Conservation (phyloP, 2,329 filamentous ascomycete species). For the Nemania sp. region DNA sequence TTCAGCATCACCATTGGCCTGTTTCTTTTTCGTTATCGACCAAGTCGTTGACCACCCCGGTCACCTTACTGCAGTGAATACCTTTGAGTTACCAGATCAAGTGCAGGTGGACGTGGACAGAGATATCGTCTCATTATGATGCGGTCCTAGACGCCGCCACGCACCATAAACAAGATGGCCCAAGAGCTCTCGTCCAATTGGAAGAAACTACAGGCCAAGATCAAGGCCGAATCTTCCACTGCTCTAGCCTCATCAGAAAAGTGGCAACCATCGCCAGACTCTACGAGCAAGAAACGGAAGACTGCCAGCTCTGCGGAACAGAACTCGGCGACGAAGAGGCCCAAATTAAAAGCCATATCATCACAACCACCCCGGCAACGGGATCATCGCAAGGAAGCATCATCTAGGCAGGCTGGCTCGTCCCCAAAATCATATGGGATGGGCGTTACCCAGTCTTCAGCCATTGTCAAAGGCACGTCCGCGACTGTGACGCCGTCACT, state of each 20-base stretch:
- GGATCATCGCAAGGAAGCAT: constrained; percentile 15
- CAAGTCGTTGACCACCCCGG: not conserved
- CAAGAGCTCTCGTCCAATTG: constrained; percentile 69
- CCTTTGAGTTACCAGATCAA: constrained; percentile 2
- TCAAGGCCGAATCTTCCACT: constrained; percentile 53
- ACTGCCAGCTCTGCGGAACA: constrained; percentile 10
- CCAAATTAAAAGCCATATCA: not conserved
- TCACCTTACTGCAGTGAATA: not conserved
- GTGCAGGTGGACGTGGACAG: not conserved
- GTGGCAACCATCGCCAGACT: constrained; percentile 11
- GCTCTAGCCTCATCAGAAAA: constrained; percentile 26
- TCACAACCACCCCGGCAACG: constrained; percentile 8
- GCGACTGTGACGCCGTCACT: constrained; percentile 57
- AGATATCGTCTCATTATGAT: constrained; percentile 1
- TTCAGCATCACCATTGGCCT: no score
- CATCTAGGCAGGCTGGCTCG: constrained; percentile 20
- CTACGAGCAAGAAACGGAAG: constrained; percentile 28
- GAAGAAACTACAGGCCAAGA: constrained; percentile 73
- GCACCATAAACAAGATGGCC: constrained; percentile 43
- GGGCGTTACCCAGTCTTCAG: constrained; percentile 61
- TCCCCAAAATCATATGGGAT: constrained; percentile 48
- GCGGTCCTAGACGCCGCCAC: not conserved
- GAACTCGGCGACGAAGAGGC: constrained; percentile 17
- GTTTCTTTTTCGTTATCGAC: no score
- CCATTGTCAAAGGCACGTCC: constrained; percentile 45